Evolutionary conservation across 1,284 basidiomycete genomes (phyloP), one percentile per base, ranked within the genome.

Genomic region (Irpex lacteus): DNA sequence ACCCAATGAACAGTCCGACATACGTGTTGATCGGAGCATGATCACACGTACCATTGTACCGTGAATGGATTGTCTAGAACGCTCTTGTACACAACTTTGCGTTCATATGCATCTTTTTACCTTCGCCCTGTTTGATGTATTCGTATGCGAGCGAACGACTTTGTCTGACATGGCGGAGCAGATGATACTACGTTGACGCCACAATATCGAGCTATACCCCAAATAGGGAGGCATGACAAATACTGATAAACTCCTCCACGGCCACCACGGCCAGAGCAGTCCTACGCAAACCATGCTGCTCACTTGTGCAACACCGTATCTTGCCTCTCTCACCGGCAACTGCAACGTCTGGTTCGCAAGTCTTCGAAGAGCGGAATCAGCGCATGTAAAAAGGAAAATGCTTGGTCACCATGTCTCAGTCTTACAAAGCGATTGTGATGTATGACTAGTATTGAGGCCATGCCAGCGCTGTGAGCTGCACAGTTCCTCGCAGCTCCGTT

Each of bases 41-140:
- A 59, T 50, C 8, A 9, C 15, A 68, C 73, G 61, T 72, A 91
- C 91, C 91, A 94, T 73, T 77, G 73, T n/a, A 92, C 78, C 21
- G 83, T 81, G 69, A 90, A 89, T 1, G 91, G 91, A 67, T 85
- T 92, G 61, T 88, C 86, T 18, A 93, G 76, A 1, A 89, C 87
- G 64, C 82, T 82, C 67, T 86, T 92, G 76, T 86, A 91, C 0
- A 87, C 85, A 1, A 79, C 75, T 70, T 86, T 92, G 36, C 80
- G 75, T 54, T 84, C 78, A 62, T 69, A 19, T 44, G 40, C 40
- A 44, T 44, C 40, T 11, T 67, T 67, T 68, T 32, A 80, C 76
- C 68, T 80, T 86, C 32, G 82, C 82, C 40, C 90, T 83, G 69
- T 89, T 90, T 1, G 90, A 89, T 13, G 74, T 73, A 65, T 86